Evolutionary conservation across 2,329 filamentous ascomycete genomes (phyloP), one percentile per base, ranked within the genome.

Genomic region (Penicillium sp.): DNA sequence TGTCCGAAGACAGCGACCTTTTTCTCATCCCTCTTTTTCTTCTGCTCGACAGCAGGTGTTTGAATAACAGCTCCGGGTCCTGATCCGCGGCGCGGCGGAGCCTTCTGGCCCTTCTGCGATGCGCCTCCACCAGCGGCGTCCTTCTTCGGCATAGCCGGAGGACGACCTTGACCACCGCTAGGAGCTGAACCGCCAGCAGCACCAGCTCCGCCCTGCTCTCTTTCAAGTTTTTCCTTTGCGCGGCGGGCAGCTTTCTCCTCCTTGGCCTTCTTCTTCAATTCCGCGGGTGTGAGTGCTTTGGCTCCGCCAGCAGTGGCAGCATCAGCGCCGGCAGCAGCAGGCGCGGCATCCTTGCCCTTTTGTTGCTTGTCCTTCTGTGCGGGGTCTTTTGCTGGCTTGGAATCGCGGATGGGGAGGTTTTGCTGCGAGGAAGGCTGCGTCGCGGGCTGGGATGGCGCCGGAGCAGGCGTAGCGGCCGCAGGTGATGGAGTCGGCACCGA

Each of bases 231-330:
- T 64, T 80, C 83, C 66, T 85, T 85, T 44, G 88, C 90, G 75
- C 92, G 82, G 55, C 90, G 81, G 42, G 91, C 91, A 46, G 89
- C 88, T 76, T 96, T 97, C 70, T 96, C 92, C 28, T 90, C 92
- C 71, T 96, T 92, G 55, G 88, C 87, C 69, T 84, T 86, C 65
- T 92, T 92, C 75, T 97, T 97, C 65, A 95, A 69, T 72, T 95
- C 88, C 18, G 90, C 90, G 31, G 66, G 66, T 6, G 70, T 70
- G 27, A 76, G 63, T 24, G 74, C 69, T 24, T 70, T 70, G 27
- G 66, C 65, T 13, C 59, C 64, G 14, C 61, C 63, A 6, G 57
- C 57, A 38, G 61, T 51, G 20, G 54, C 61, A 10, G 57, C 60
- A 41, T 64, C 55, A 20, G 54, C 61, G 5, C 51, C 55, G 33